Conservation (phyloP, 2,329 filamentous ascomycete species). For the Capronia coronata region DNA sequence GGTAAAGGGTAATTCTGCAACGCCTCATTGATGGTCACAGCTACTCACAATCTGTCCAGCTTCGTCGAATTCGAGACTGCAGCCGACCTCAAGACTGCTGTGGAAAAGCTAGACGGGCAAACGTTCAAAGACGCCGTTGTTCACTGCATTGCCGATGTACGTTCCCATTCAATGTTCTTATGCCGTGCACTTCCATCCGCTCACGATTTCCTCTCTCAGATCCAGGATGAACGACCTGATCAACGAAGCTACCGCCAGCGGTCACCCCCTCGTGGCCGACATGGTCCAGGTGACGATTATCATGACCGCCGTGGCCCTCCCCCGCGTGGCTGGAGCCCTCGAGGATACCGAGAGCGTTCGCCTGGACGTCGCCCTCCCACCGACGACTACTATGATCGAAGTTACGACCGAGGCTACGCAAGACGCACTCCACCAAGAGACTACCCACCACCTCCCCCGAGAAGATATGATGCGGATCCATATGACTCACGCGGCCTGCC, state of each 20-base stretch:
- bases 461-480: conserved; percentile 67
- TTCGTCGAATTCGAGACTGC: conserved; percentile 98
- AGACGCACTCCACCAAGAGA: conserved; percentile 78
- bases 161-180: conserved; percentile 37
- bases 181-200: conserved; percentile 8
- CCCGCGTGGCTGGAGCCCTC: conserved; percentile 75
- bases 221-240: conserved; percentile 67
- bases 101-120: conserved; percentile 87
- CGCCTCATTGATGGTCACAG: conserved; percentile 13
- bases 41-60: conserved; percentile 43
- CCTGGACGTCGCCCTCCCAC: conserved; percentile 54
- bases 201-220: conserved; percentile 44
- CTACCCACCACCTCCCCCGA: conserved; percentile 60
- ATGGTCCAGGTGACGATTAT: conserved; percentile 64
- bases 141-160: conserved; percentile 79
- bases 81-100: conserved; percentile 78
- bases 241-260: conserved; percentile 62
- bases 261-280: conserved; percentile 67
- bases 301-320: conserved; percentile 69
- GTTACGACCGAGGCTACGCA: conserved; percentile 65
- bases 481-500: conserved; percentile 53
- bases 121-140: conserved; percentile 90
- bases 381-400: conserved; percentile 80
- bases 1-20: conserved; percentile 69
- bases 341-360: conserved; percentile 81